Base-by-base conservation (phyloP, 2,329 filamentous ascomycete genomes). In the Hypoxylon sp. region DNA sequence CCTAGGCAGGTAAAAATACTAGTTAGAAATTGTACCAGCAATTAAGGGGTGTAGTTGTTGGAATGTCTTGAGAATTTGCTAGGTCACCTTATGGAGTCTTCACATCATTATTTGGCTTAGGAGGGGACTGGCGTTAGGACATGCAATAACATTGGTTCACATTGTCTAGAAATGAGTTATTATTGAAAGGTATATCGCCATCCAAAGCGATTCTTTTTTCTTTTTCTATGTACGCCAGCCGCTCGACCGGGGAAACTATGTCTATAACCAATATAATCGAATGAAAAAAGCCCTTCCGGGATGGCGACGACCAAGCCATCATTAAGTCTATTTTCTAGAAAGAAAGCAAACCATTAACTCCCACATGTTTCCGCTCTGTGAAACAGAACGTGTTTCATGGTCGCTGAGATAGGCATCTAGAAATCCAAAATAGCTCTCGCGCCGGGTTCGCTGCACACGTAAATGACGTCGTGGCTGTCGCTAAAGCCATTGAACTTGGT, bases 401-500 rank as follows among this genome's bases (percentile, higher is more conserved):
- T 3, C 7, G 24, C 24, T 13, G 42, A 46, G 46, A 57, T 37
- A 15, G 13, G 39, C 19, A 32, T 39, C 46, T 67, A 71, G 7
- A 79, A 71, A 31, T 75, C 78, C 68, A 97, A 80, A 55, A 97
- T 84, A 15, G 92, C 93, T 73, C 85, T 87, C 29, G 94, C 96
- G 51, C 93, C 95, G 19, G 92, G 88, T 88, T 99, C 96, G 81
- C 94, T 98, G 80, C 92, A 97, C 74, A 98, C 92, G 79, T 98
- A 98, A 72, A 98, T 90, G 70, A 97, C 92, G 76, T 97, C 92
- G 80, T 99, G 96, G 74, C 90, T 87, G 81, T 98, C 93, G 60
- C 91, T 92, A 82, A 98, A 99, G 71, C 96, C 96, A 75, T 99
- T 99, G 90, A 99, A 99, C 78, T 92, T 91, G 63, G 96, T 99